Conservation (phyloP, 208 protist genomes). For the Tritrichomonas musculus region DNA sequence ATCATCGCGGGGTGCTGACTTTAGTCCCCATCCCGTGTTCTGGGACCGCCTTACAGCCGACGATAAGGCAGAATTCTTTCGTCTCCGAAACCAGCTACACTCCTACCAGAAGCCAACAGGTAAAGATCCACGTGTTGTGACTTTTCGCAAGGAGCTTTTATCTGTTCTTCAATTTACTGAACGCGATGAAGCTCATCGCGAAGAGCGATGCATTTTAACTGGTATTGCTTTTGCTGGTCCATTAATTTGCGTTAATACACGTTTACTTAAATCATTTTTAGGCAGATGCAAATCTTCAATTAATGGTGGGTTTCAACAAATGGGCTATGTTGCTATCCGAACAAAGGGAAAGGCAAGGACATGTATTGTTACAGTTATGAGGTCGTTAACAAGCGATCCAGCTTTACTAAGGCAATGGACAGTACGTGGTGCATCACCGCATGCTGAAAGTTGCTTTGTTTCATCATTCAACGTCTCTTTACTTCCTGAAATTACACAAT, state of each 20-base stretch:
- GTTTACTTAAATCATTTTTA: neutral
- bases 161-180: neutral
- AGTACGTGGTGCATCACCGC: neutral
- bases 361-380: neutral
- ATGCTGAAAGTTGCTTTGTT: constrained; percentile 16
- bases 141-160: neutral
- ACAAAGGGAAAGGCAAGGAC: neutral
- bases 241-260: constrained; percentile 6
- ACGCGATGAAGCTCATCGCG: neutral
- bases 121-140: constrained; percentile 15
- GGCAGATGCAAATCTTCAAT: constrained; percentile 22
- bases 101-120: neutral
- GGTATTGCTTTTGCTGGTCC: constrained; percentile 18
- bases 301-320: constrained; percentile 18
- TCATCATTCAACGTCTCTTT: neutral
- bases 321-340: constrained; percentile 3
- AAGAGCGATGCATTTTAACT: neutral
- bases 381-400: neutral
- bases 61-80: neutral
- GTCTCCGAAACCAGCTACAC: neutral
- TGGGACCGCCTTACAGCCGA: neutral
- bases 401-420: neutral
- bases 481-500: neutral
- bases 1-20: too few species aligned
- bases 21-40: neutral